These are phyloP conservation scores for Blastobotrys illinoisensis DNA, from an alignment of 1,139 yeast species.

Conservation along the genomic window DNA sequence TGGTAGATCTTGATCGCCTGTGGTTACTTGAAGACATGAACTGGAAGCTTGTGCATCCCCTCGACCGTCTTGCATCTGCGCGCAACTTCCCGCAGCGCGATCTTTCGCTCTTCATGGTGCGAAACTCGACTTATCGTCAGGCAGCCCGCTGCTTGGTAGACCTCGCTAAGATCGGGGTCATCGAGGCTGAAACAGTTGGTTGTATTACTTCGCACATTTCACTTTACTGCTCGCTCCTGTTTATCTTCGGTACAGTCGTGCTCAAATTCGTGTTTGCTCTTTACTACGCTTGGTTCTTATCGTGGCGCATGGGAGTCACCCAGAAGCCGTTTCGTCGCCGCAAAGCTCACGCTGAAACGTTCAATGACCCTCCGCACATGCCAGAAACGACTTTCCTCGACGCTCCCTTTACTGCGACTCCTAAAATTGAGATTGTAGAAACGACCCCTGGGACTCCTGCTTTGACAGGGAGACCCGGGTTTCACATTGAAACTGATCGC, in stretches of 20 bases:
- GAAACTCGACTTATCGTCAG: constrained; percentile 23
- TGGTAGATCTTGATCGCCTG: constrained; percentile 66
- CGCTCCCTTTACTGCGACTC: background rate
- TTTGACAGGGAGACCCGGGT: background rate
- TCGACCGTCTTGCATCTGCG: constrained; percentile 12
- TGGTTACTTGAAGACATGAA: constrained; percentile 58
- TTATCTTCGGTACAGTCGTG: constrained; percentile 65
- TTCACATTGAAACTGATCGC: background rate
- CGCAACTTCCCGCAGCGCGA: constrained; percentile 23
- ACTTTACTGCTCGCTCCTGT: constrained; percentile 61
- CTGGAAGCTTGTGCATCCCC: constrained; percentile 36
- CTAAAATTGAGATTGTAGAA: background rate
- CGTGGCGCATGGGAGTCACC: constrained; percentile 20
- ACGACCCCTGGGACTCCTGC: background rate
- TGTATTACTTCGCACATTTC: constrained; percentile 77
- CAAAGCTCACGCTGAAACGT: background rate
- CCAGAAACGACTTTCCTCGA: background rate
- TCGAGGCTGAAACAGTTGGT: constrained; percentile 78
- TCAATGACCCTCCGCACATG: background rate
- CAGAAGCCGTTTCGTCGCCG: background rate
- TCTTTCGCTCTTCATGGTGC: constrained; percentile 13
- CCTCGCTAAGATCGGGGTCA: constrained; percentile 72
- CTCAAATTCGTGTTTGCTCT: constrained; percentile 75
- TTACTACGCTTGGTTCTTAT: constrained; percentile 66
- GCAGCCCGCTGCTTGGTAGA: constrained; percentile 75